These are phyloP conservation scores for Polygonum maritimum DNA, from an alignment of 148 eudicot genomes.

Conservation along the genomic window DNA sequence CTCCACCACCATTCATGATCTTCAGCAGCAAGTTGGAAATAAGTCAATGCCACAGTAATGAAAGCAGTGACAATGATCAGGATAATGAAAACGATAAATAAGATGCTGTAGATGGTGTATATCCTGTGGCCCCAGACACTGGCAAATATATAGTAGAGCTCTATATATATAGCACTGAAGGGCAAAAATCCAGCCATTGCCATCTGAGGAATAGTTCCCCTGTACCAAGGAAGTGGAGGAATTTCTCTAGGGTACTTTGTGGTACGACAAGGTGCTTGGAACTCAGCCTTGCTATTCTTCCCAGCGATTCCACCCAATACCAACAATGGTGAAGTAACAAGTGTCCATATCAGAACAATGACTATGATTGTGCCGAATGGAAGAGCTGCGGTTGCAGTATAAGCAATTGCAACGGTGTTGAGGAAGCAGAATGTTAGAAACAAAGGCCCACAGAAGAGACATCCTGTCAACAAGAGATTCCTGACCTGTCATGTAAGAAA, in stretches of 20 bases:
- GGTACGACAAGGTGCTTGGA: slow-evolving; percentile 21
- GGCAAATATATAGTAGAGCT: slow-evolving; percentile 14
- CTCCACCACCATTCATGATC: slow-evolving; percentile 25
- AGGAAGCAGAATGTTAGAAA: slow-evolving; percentile 20
- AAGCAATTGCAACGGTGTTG: slow-evolving; percentile 17
- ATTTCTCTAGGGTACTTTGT: slow-evolving; percentile 20
- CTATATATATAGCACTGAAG: slow-evolving; percentile 20
- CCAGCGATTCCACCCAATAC: slow-evolving; percentile 21
- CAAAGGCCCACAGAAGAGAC: slow-evolving; percentile 20
- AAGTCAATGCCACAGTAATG: slow-evolving; percentile 13
- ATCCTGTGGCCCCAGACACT: slow-evolving; percentile 15
- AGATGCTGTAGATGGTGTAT: slow-evolving; percentile 13
- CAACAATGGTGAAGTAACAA: slow-evolving; percentile 17
- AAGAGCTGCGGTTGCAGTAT: slow-evolving; percentile 18
- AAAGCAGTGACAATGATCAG: slow-evolving; percentile 13
- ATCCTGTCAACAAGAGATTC: slow-evolving; percentile 18
- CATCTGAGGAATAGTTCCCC: slow-evolving; percentile 17
- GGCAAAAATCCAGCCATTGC: slow-evolving; percentile 23
- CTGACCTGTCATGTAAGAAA: slow-evolving; percentile 12
- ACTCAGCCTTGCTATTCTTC: slow-evolving; percentile 20
- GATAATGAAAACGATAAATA: slow-evolving; percentile 11
- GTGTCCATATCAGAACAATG: slow-evolving; percentile 18
- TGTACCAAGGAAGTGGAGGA: slow-evolving; percentile 18
- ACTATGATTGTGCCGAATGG: slow-evolving; percentile 18
- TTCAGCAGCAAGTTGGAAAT: slow-evolving; percentile 17